Base-by-base conservation (phyloP, 192 early-diverging fungal genomes). In the Podila verticillata region DNA sequence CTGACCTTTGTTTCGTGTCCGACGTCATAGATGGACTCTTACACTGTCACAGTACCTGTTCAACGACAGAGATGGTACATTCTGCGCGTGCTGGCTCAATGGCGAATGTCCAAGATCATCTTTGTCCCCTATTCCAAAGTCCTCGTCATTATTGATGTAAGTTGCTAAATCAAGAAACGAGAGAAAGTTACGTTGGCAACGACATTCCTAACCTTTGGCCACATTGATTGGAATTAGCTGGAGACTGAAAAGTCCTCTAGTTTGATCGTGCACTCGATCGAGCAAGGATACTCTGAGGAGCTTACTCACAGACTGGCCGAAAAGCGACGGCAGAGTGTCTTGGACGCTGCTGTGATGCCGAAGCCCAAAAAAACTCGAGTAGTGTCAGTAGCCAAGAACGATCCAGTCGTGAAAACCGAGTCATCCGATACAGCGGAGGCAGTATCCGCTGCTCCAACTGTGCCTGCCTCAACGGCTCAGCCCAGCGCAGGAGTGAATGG, bases 11-110 rank as follows among this genome's bases (percentile, higher is more conserved):
- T 12, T 12, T 44, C 7, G 17, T 44, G 3, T 2, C 36, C 13
- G 10, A 4, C 12, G 3, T 17, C 7, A 26, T 64, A 78, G 75
- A 61, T 66, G 63, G 68, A 78, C 44, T 78, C 75, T 7, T 78
- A 65, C 30, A 66, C 75, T 12, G 75, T 78, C 3, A 66, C 57
- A 0, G 75, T 70, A 1, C 75, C 75, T 2, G 75, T 78, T 0
- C 75, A 78, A 26, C 26, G 64, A 2, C 75, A 78, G 20, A 30
- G 75, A 8, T 78, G 75, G 75, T 78, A 78, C 24, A 66, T 78
- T n/a, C 57, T 78, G 35, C 62, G 64, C 5, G 64, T 78, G 26
- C 51, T 78, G 26, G 75, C 68, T 3, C 75, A 78, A 35, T 78
- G 75, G 75, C 62, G 75, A 30, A 78, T 78, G 75, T 71, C 68